Evolutionary conservation across 2,329 filamentous ascomycete species (phyloP).

Genomic region (Ceratocystis cacaofunesta): DNA sequence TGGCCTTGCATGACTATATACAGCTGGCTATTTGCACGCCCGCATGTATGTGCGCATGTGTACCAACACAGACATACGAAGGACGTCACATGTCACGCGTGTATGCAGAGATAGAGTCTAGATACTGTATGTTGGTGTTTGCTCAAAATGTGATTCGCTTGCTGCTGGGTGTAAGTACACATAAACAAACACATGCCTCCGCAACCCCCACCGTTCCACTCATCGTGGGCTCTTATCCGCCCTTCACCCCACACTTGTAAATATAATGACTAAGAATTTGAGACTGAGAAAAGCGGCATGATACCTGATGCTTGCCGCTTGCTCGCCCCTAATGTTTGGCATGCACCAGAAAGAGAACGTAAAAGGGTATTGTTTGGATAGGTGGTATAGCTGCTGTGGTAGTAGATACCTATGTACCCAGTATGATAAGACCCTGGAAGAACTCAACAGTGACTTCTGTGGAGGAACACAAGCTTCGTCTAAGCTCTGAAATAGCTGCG

Average conservation of each 20-base stretch:
- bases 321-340: not conserved
- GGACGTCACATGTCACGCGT: not conserved
- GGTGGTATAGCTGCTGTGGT: not conserved
- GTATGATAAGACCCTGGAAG: not conserved
- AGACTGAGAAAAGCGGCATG: no score
- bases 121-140: not conserved
- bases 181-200: not conserved
- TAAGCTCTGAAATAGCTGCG: not conserved
- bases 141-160: not conserved
- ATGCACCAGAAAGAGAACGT: not conserved
- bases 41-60: not conserved
- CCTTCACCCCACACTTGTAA: not conserved
- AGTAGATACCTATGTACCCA: not conserved
- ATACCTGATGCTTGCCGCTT: not conserved
- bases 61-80: not conserved
- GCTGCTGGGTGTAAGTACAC: not conserved
- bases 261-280: no score
- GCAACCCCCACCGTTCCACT: no score
- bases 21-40: not conserved
- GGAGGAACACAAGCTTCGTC: not conserved
- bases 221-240: not conserved
- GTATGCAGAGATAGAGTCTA: not conserved
- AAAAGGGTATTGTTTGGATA: not conserved
- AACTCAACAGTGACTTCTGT: not conserved
- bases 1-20: not conserved